Evolutionary conservation across 768 basidiomycete species (phyloP).

Genomic region (Mycena pura): DNA sequence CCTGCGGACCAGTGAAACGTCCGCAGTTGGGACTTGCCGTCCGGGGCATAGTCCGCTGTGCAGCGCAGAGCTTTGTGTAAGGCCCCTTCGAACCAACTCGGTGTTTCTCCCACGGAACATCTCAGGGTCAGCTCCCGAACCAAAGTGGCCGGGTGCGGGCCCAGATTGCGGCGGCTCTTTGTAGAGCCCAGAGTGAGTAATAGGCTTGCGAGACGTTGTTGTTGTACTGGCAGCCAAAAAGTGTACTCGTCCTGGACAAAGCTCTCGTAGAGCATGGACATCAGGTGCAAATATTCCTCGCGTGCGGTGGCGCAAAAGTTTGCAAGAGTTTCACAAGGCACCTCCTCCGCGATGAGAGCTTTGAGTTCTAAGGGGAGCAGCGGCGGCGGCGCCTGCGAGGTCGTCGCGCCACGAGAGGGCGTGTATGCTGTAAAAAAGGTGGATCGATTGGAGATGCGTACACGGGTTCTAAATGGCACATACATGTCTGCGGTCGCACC

Average conservation of each 20-base stretch:
- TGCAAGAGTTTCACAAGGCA: neutral
- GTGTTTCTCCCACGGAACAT: neutral
- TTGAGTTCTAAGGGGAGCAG: conserved; percentile 6
- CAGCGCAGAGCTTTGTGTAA: conserved; percentile 6
- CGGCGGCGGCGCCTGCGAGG: too few relatives aligned
- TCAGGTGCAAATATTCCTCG: neutral
- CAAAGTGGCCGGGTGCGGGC: conserved; percentile 6
- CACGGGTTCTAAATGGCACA: too few relatives aligned
- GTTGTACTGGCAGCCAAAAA: neutral
- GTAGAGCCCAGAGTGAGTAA: conserved; percentile 3
- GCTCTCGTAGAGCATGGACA: neutral
- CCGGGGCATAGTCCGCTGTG: conserved; percentile 9
- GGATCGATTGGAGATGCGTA: too few relatives aligned
- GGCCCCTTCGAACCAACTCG: conserved; percentile 1
- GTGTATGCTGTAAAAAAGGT: too few relatives aligned
- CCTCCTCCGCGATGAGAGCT: neutral
- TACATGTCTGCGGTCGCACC: conserved; percentile 6
- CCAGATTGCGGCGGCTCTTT: neutral
- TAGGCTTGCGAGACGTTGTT: neutral
- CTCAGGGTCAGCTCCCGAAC: conserved; percentile 3
- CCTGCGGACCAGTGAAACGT: conserved; percentile 1
- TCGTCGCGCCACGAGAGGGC: too few relatives aligned
- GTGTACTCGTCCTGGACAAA: neutral
- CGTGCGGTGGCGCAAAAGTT: conserved; percentile 1
- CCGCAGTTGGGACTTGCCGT: conserved; percentile 10